Evolutionary conservation across 1,284 basidiomycete genomes (phyloP).

Genomic region (Rhodofomes roseus): DNA sequence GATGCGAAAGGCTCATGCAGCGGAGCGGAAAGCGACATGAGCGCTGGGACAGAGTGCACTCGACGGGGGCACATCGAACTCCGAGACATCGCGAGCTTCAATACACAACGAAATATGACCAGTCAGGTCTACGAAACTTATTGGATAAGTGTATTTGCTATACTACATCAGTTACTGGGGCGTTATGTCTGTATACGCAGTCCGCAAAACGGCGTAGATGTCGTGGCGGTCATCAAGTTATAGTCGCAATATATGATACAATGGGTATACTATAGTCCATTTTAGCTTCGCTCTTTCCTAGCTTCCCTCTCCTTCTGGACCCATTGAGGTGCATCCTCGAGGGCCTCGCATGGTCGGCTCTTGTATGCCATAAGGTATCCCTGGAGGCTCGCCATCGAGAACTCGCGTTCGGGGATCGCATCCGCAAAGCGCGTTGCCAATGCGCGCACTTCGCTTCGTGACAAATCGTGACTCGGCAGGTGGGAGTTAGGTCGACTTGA

Average conservation of each 20-base stretch:
- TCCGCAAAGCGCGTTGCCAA: slow-evolving; percentile 58
- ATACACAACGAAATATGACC: too few relatives aligned
- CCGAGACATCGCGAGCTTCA: too few relatives aligned
- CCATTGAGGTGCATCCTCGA: slow-evolving; percentile 30
- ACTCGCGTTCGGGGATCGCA: slow-evolving; percentile 55
- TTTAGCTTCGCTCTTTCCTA: not conserved
- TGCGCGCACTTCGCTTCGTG: not conserved
- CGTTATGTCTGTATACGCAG: too few relatives aligned
- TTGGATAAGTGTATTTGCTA: too few relatives aligned
- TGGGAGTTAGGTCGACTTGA: slow-evolving; percentile 30
- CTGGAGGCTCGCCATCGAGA: slow-evolving; percentile 74
- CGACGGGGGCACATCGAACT: too few relatives aligned
- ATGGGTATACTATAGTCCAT: not conserved
- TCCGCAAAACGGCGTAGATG: too few relatives aligned
- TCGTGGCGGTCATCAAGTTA: too few relatives aligned
- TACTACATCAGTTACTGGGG: too few relatives aligned
- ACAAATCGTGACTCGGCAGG: not conserved
- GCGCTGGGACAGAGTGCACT: too few relatives aligned
- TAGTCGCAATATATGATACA: not conserved
- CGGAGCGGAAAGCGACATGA: not conserved
- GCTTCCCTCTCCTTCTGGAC: slow-evolving; percentile 18
- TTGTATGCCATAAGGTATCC: slow-evolving; percentile 76
- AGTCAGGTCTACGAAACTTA: too few relatives aligned
- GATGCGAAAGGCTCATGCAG: not conserved
- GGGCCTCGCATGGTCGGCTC: slow-evolving; percentile 53